A percentile compares a stretch with the other conserved stretches of the same genome.
These are phyloP conservation scores for Ogataea dorogensis DNA, from an alignment of 805 yeast species.

Conservation along the genomic window DNA sequence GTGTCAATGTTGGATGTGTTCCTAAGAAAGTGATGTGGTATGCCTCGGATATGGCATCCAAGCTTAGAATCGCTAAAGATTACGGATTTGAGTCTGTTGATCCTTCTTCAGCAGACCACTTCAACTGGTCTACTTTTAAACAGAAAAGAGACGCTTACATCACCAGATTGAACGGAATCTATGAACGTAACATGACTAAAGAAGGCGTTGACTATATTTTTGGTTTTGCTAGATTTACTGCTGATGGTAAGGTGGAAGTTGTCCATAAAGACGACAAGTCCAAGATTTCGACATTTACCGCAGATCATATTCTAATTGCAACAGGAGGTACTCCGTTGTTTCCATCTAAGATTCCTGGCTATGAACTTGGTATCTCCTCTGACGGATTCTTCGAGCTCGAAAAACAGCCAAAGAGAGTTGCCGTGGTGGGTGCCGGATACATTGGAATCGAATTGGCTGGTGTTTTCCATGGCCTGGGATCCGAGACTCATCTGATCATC, in stretches of 20 bases:
- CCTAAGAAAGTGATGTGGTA: slow-evolving; percentile 99
- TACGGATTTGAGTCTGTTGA: slow-evolving; percentile 73
- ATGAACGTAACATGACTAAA: slow-evolving; percentile 78
- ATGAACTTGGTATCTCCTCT: slow-evolving; percentile 79
- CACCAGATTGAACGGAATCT: slow-evolving; percentile 84
- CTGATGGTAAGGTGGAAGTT: slow-evolving; percentile 77
- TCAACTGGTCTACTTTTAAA: slow-evolving; percentile 82
- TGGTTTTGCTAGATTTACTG: slow-evolving; percentile 81
- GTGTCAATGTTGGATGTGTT: slow-evolving; percentile 99
- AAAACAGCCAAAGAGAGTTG: slow-evolving; percentile 86
- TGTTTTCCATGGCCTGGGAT: slow-evolving; percentile 82
- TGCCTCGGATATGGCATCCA: slow-evolving; percentile 85
- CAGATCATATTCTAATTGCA: slow-evolving; percentile 83
- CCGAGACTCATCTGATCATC: slow-evolving; percentile 82
- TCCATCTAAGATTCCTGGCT: slow-evolving; percentile 73
- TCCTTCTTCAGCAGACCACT: slow-evolving; percentile 52
- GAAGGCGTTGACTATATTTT: slow-evolving; percentile 86
- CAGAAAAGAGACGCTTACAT: slow-evolving; percentile 91
- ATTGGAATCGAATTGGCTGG: slow-evolving; percentile 96
- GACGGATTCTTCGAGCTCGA: slow-evolving; percentile 87
- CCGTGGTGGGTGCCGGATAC: slow-evolving; percentile 96
- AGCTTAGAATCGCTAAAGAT: slow-evolving; percentile 68
- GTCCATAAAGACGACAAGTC: slow-evolving; percentile 58
- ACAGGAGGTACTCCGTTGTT: slow-evolving; percentile 86
- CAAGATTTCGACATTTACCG: slow-evolving; percentile 54